Evolutionary conservation across 148 eudicot species (phyloP).

Genomic region (Fagopyrum tataricum): DNA sequence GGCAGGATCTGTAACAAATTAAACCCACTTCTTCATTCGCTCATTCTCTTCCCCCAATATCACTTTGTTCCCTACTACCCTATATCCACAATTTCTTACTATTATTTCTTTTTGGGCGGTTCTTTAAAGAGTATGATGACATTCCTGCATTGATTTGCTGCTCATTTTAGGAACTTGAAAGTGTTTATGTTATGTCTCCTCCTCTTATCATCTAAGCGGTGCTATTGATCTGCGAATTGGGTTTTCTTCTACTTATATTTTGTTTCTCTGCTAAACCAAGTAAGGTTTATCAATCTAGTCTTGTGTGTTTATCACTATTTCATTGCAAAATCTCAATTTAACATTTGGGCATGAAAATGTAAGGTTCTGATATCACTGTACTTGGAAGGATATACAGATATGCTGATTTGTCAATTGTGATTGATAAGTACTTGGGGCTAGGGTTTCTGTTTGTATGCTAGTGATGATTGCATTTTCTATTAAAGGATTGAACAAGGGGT

Average conservation of each 20-base stretch:
- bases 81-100: not conserved
- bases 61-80: not conserved
- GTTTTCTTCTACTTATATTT: not conserved
- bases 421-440: not conserved
- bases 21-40: constrained; percentile 1
- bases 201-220: not conserved
- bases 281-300: not conserved
- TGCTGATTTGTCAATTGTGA: not conserved
- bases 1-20: constrained; percentile 1
- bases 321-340: not conserved
- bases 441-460: not conserved
- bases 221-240: not conserved
- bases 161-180: constrained; percentile 1
- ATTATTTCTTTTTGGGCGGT: constrained; percentile 2
- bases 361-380: not conserved
- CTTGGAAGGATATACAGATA: not conserved
- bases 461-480: not conserved
- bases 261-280: not conserved
- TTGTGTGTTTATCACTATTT: not conserved
- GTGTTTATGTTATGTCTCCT: not conserved
- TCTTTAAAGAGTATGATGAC: not conserved
- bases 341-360: not conserved
- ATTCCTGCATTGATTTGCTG: not conserved
- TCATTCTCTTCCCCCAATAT: not conserved
- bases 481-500: not conserved